phyloP scores from a whole-genome alignment of 2,329 filamentous ascomycete species.

The Diatrype stigma region DNA sequence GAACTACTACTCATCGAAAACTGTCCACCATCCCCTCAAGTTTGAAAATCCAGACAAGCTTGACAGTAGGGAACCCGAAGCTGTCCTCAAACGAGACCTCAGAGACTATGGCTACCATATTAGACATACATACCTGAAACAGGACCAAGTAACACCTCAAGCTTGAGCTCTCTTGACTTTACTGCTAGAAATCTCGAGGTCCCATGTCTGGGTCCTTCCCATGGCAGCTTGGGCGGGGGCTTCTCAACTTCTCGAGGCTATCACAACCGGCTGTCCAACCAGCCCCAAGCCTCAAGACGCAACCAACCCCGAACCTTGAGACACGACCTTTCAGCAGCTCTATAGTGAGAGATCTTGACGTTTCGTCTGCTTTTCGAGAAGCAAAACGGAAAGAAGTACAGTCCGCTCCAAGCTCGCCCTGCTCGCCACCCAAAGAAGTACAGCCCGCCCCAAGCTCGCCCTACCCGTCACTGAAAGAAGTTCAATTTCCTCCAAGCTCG shows the following conservation, averaged over 20 bases:
- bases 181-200: too few relatives aligned
- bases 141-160: not conserved
- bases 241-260: constrained; percentile 11
- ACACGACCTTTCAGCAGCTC: constrained; percentile 4
- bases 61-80: too few relatives aligned
- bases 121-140: not conserved
- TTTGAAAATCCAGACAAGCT: too few relatives aligned
- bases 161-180: too few relatives aligned
- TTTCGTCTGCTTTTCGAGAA: constrained; percentile 11
- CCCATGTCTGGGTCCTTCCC: constrained; percentile 16
- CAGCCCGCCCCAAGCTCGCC: constrained; percentile 1
- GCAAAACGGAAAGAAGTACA: not conserved
- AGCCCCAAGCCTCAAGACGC: not conserved
- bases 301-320: constrained; percentile 7
- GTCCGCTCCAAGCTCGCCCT: constrained; percentile 1
- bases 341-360: constrained; percentile 9
- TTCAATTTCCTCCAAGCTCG: not conserved
- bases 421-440: not conserved
- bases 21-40: too few relatives aligned
- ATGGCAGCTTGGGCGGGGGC: constrained; percentile 10
- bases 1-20: too few relatives aligned
- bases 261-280: constrained; percentile 9
- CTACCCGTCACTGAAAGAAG: constrained; percentile 1
- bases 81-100: not conserved
- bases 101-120: not conserved